These are phyloP conservation scores for Calonectria hongkongensis DNA, from an alignment of 2,329 filamentous ascomycete genomes.

Conservation along the genomic window DNA sequence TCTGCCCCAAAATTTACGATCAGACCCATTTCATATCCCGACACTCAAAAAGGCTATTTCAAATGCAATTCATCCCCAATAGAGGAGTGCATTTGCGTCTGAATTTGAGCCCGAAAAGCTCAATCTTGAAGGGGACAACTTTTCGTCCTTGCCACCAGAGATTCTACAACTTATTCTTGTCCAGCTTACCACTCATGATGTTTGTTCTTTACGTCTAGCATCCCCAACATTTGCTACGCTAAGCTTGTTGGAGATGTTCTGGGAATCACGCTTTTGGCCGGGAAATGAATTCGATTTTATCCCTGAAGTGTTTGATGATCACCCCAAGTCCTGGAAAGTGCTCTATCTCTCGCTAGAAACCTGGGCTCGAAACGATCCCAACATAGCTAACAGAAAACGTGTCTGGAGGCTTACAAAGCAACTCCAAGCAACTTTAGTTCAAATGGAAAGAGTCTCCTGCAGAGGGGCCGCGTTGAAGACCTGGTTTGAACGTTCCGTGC, in stretches of 20 bases:
- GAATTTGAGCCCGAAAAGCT: not conserved
- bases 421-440: slow-evolving; percentile 16
- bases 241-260: slow-evolving; percentile 39
- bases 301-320: slow-evolving; percentile 21
- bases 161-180: slow-evolving; percentile 38
- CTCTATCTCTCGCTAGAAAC: slow-evolving; percentile 34
- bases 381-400: slow-evolving; percentile 39
- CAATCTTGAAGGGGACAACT: slow-evolving; percentile 24
- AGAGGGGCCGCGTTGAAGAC: slow-evolving; percentile 5
- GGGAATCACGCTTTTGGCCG: slow-evolving; percentile 40
- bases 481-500: slow-evolving; percentile 33
- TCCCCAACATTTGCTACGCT: slow-evolving; percentile 39
- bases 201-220: slow-evolving; percentile 40
- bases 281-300: slow-evolving; percentile 39
- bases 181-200: slow-evolving; percentile 30
- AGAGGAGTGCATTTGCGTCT: slow-evolving; percentile 28
- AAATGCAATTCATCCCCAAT: slow-evolving; percentile 5
- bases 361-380: slow-evolving; percentile 15
- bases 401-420: slow-evolving; percentile 31
- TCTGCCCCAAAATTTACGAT: slow-evolving; percentile 4
- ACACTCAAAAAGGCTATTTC: slow-evolving; percentile 26
- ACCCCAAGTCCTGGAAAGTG: slow-evolving; percentile 38
- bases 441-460: slow-evolving; percentile 38
- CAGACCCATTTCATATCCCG: slow-evolving; percentile 37
- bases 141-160: slow-evolving; percentile 39